A percentile compares a stretch with the other conserved stretches of the same genome.
phyloP scores from a whole-genome alignment of 169 alveolate species.

The Eimeria maxima region DNA sequence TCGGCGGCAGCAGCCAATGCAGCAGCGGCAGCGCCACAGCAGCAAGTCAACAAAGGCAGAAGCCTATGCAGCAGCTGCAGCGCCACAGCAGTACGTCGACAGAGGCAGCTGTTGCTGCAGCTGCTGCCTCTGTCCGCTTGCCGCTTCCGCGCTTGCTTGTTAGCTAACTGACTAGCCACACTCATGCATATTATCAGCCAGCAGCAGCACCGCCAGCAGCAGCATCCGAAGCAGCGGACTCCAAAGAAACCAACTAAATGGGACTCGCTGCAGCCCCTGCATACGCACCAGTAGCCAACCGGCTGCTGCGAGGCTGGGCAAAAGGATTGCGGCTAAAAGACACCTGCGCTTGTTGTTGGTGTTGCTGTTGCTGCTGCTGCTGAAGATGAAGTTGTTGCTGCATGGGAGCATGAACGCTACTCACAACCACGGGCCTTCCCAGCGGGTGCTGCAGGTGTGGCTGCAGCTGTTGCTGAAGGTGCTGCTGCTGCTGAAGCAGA shows the following conservation, averaged over 20 bases:
- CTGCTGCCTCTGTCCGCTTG: background rate
- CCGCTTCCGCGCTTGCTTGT: background rate
- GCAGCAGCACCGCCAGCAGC: background rate
- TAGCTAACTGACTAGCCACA: constrained; percentile 6
- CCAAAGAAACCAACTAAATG: background rate
- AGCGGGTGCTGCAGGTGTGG: background rate
- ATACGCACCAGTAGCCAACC: constrained; percentile 6
- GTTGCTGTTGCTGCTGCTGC: constrained; percentile 38
- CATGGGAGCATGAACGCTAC: background rate
- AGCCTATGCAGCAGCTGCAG: constrained; percentile 12
- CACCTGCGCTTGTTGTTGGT: constrained; percentile 20
- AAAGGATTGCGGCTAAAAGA: constrained; percentile 29
- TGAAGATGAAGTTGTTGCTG: constrained; percentile 16
- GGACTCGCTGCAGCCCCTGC: constrained; percentile 31
- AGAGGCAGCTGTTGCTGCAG: background rate
- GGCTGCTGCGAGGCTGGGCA: constrained; percentile 59
- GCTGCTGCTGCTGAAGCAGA: background rate
- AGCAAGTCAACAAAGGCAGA: no score
- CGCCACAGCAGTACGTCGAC: background rate
- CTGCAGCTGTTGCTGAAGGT: background rate
- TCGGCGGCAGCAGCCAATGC: constrained; percentile 1
- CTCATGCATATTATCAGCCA: background rate
- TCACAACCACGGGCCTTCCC: background rate
- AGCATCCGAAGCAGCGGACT: background rate
- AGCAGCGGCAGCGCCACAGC: constrained; percentile 13